A percentile compares a stretch with the other conserved stretches of the same genome.
These are phyloP conservation scores for Backusella westeae DNA, from an alignment of 192 early-diverging fungal genomes.

Conservation along the genomic window DNA sequence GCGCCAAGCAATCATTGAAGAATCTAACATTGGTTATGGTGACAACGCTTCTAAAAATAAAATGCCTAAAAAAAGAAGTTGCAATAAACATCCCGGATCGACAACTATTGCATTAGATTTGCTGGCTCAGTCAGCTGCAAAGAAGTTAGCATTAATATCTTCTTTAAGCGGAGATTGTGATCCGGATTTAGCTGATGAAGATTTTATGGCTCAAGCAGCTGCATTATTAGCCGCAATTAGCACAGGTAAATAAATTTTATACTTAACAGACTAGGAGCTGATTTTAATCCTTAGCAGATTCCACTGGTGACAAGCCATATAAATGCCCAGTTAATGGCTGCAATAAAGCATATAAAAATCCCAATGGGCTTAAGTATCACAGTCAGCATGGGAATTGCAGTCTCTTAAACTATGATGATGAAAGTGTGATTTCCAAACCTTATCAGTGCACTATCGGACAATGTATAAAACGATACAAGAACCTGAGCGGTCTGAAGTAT, in stretches of 20 bases:
- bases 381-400: conserved; percentile 90
- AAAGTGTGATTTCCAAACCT: conserved; percentile 62
- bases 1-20: not conserved
- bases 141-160: conserved; percentile 29
- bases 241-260: conserved; percentile 1
- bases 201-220: conserved; percentile 38
- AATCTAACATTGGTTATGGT: not conserved
- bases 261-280: not conserved
- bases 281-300: conserved; percentile 4
- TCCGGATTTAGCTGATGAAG: conserved; percentile 31
- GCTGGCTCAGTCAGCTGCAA: conserved; percentile 16
- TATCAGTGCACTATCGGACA: conserved; percentile 74
- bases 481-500: conserved; percentile 94
- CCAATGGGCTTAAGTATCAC: conserved; percentile 98
- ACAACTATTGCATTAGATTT: conserved; percentile 19
- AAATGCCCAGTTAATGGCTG: conserved; percentile 84
- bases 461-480: conserved; percentile 96
- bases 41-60: not conserved
- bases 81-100: not conserved
- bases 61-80: conserved; percentile 13
- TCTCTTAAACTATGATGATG: conserved; percentile 43
- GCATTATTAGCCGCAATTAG: conserved; percentile 29
- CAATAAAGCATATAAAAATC: conserved; percentile 97
- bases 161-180: conserved; percentile 7
- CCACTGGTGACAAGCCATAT: conserved; percentile 75